phyloP scores from a whole-genome alignment of 2,329 filamentous ascomycete genomes.

The Fusarium lateritium region DNA sequence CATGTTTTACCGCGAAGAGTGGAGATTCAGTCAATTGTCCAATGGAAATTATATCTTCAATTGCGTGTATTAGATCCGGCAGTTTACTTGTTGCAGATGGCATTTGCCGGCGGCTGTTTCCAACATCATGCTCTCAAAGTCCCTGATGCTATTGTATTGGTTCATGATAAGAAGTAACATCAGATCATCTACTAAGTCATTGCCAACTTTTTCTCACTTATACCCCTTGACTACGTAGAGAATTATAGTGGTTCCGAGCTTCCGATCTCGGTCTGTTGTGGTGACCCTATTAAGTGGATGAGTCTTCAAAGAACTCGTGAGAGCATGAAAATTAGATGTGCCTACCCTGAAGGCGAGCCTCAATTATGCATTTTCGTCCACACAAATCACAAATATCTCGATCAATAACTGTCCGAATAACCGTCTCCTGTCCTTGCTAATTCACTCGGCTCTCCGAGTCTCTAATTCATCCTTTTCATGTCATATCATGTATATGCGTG shows the following conservation, averaged over 20 bases:
- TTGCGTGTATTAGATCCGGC: conserved; percentile 2
- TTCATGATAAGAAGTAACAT: conserved; percentile 3
- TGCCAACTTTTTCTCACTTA: background rate
- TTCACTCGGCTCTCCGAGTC: background rate
- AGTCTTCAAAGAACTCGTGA: conserved; percentile 4
- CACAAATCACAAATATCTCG: background rate
- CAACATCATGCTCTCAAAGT: conserved; percentile 20
- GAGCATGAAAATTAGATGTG: background rate
- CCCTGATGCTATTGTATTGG: background rate
- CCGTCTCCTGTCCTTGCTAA: background rate
- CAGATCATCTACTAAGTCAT: conserved; percentile 33
- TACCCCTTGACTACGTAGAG: too few relatives aligned
- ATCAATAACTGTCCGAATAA: background rate
- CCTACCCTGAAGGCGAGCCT: conserved; percentile 8
- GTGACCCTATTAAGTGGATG: background rate
- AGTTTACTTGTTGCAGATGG: conserved; percentile 4
- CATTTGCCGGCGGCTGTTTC: conserved; percentile 21
- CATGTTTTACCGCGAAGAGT: conserved; percentile 11
- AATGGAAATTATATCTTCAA: conserved; percentile 1
- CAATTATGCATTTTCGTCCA: background rate
- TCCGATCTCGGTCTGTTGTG: conserved; percentile 7
- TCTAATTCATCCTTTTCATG: background rate
- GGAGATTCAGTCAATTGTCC: background rate
- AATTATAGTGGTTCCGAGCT: background rate
- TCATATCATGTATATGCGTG: conserved; percentile 19